Conservation (phyloP, 441 rosid genomes). For the Manihot esculenta region DNA sequence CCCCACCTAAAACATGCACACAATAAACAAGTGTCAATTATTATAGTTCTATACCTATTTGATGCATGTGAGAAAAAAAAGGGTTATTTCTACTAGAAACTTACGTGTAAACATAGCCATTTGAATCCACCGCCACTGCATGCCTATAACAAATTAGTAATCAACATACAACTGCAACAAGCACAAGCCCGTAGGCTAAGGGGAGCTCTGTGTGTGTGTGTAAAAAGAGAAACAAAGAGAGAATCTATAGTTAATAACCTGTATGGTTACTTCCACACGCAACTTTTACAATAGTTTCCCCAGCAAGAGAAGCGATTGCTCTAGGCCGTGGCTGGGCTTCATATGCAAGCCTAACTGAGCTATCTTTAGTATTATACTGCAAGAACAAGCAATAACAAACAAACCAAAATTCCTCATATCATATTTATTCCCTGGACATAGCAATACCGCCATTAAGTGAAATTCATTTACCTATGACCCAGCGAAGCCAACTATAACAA, state of each 20-base stretch:
- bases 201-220: neutral
- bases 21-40: slow-evolving; percentile 22
- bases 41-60: slow-evolving; percentile 2
- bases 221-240: neutral
- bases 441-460: neutral
- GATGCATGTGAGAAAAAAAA: slow-evolving; percentile 14
- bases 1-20: slow-evolving; percentile 80
- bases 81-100: slow-evolving; percentile 20
- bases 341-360: slow-evolving; percentile 82
- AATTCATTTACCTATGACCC: neutral
- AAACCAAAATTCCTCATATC: neutral
- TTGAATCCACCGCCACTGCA: slow-evolving; percentile 88
- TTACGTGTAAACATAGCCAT: slow-evolving; percentile 95
- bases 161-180: slow-evolving; percentile 16
- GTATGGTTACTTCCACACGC: slow-evolving; percentile 95
- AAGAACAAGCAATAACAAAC: slow-evolving; percentile 8
- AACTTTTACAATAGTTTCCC: slow-evolving; percentile 85
- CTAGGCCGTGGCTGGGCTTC: slow-evolving; percentile 94
- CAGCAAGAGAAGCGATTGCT: slow-evolving; percentile 68
- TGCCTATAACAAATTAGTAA: slow-evolving; percentile 25
- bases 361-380: slow-evolving; percentile 91
- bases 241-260: slow-evolving; percentile 37
- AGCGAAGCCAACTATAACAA: neutral
- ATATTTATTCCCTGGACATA: neutral
- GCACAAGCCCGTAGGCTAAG: neutral